Base-by-base conservation (phyloP, 2,329 filamentous ascomycete species). In the Fusarium sp. region DNA sequence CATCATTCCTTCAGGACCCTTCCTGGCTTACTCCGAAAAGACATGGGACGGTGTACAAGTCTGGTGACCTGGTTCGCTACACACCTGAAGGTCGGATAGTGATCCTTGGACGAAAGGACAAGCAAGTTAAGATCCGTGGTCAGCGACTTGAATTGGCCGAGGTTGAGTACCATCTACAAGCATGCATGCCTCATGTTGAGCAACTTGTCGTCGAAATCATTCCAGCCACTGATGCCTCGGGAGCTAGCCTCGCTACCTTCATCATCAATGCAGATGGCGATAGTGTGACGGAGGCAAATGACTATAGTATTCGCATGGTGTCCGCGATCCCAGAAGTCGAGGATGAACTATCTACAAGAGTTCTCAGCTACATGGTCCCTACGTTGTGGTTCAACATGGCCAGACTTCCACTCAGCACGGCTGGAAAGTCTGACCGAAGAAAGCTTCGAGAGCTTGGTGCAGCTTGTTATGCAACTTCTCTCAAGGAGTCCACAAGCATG, bases 91-190 rank as follows among this genome's bases (percentile, higher is more conserved):
- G 57, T 0, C 74, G 73, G 13, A 72, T 86, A 8, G 69, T 78
- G 0, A 84, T 81, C 47, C 67, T 84, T 33, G 85, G 84, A 43
- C 79, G 87, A 14, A 86, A 86, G 64, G 86, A 89, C 65, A 81
- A 80, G 0, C 86, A 89, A 69, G 81, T 88, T 51, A 89, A 89
- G 73, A 75, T 89, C 10, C 81, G 82, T 22, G 89, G 89, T 19
- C 87, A 83, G 62, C 76, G 86, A 46, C 79, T 87, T 45, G 89
- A 85, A 76, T 77, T 85, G 15, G 71, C 54, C 1, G 54, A 40
- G 3, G 59, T 62, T 2, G 54, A 62, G 63, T 57, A 15, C 73
- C 74, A 52, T n/a, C 39, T 56, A 10, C 54, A 37, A 4, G 45
- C 17, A 14, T 50, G 54, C n/a, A 50, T 56, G 39, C 46, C 54